Evolutionary conservation across 768 basidiomycete species (phyloP), one percentile per base, ranked within the genome.

Genomic region (Mycena rosella): DNA sequence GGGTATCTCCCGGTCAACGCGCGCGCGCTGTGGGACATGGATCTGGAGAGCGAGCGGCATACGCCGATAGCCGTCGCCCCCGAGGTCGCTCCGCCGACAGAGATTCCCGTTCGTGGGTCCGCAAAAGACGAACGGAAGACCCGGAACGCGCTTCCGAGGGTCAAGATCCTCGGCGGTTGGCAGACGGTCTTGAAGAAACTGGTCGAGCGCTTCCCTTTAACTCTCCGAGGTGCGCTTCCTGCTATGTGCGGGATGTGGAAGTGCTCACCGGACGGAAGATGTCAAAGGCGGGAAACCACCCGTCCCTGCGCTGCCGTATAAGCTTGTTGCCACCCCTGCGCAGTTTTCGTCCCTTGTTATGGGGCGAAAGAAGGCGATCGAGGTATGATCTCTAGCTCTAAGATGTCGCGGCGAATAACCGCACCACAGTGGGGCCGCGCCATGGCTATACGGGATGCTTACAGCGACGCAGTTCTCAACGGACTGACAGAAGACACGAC

Each of bases 281-380:
- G 59, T 67, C 48, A 77, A 73, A 72, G 66, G 72, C 52, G 68
- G 68, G 55, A 73, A 73, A 32, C 69, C 70, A 52, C 70, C 66
- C n/a, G 48, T 60, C 32, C 69, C 73, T 10, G 67, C 69, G 38
- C 57, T 84, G 10, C 82, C 85, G 3, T 87, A 88, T 63, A 82
- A 69, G 60, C 73, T 86, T 5, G 81, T 78, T 8, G 58, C 78
- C 8, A 78, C 74, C 22, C 72, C 74, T 4, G 45, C 74, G 10
- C 78, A 84, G 57, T 81, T 85, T 40, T 77, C 77, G 29, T 71
- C 65, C 36, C 74, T 86, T 7, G 71, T 82, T 22, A 56, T 78
- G 32, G 87, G 87, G 24, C 78, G 86, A 61, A 78, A 82, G 60
- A 87, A 87, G 74, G 86, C 86, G 5, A 85, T 88, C 17, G 85